Base-by-base conservation (phyloP, 108 stramenopile genomes). In the Nitzschia putrida region DNA sequence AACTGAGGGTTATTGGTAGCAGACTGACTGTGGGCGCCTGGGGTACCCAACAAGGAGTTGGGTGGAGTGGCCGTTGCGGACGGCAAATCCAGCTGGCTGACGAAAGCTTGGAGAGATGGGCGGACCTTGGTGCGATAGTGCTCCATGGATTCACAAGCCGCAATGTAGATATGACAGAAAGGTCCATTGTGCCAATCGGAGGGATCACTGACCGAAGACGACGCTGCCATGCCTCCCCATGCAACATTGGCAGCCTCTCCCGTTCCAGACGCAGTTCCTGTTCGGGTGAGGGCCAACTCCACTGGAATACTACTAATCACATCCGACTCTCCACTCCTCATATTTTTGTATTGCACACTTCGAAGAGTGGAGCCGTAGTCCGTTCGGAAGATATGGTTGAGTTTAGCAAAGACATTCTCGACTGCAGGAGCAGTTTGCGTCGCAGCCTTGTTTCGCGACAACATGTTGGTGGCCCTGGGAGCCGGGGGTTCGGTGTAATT, bases 151-250 rank as follows among this genome's bases (percentile, higher is more conserved):
- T 81, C 71, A 50, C 84, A 87, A 1, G 79, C 79, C 18, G 92
- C 89, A 61, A 93, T 80, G 63, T 90, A 93, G 2, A 93, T 78
- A 53, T 93, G 88, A 77, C 89, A 89, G 57, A 85, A 86, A 6
- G 92, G 89, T 0, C 78, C 77, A 12, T 74, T 82, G 74, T 93
- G 89, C 91, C 91, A 93, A 64, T 85, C 78, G 34, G 76, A 61
- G 0, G 88, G 80, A 57, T 88, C 85, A 8, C 50, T 54, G 2
- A 63, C 61, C 21, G 79, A 77, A 5, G 74, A 53, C 41, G 72
- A 74, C 7, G 55, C 71, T 10, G 72, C 65, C 21, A 70, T 77
- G 12, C 65, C 75, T 23, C 68, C 76, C 79, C 75, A 77, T 13
- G 75, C 42, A 3, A 59, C 71, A 45, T 68, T 67, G 24, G 56